Evolutionary conservation across 495 filamentous ascomycete species (phyloP), one percentile per base, ranked within the genome.

Genomic region (Annulohypoxylon stygium): DNA sequence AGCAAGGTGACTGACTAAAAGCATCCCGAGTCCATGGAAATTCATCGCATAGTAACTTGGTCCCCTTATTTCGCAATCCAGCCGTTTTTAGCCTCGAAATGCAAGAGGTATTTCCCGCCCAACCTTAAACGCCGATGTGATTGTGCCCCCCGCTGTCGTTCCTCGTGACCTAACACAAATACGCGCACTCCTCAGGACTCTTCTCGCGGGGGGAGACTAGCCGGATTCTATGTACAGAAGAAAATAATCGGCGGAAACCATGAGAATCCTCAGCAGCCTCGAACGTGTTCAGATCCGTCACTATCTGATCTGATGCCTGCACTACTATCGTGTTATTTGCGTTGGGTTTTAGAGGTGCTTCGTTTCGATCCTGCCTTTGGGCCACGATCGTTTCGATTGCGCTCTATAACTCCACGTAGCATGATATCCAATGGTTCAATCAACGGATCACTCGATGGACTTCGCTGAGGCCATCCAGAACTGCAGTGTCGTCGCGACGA

Each of bases 201-300:
- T 54, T 41, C 41, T 59, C 33, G 59, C 59, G 14, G 41, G 41
- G 61, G 47, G 41, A 47, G 30, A 2, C 45, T 48, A 2, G 9
- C 48, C 41, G 41, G 18, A 41, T 63, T 70, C 57, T 74, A 74
- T 74, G 71, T 74, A 74, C 71, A 66, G n/a, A 70, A 23, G 33
- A 51, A 57, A 20, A 41, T 55, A 23, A 18, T 34, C 51, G 37
- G 57, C 25, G 18, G 55, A 23, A 47, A 73, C 45, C 36, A n/a
- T 18, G 30, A 50, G 14, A 47, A 73, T 45, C 45, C 6, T 18
- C 25, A 48, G 14, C 10, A 50, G 37, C 9, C 51, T 61, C 23
- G 18, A 4, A 12, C 54, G 14, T 39, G 11, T 12, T 65, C 30
- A 6, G 30, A 30, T 65, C 25, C 33, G 10, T 25, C 25, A 16